Conservation (phyloP, 306 rosid genomes). For the Hippophae tibetana region DNA sequence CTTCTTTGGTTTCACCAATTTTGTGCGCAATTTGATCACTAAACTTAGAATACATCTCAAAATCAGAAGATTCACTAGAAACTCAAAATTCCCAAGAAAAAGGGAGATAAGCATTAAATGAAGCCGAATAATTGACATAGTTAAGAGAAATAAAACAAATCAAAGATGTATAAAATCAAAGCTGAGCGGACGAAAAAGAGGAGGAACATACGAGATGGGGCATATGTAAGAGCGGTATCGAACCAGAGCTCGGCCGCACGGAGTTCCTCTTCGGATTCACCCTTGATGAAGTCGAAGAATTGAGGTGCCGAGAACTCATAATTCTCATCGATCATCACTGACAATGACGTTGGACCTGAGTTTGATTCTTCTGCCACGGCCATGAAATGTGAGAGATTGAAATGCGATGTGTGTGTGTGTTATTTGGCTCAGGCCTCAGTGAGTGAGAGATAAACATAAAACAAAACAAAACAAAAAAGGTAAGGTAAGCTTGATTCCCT, state of each 20-base stretch:
- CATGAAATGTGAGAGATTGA: slow-evolving; percentile 12
- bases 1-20: neutral
- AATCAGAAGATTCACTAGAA: neutral
- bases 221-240: slow-evolving; percentile 59
- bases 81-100: neutral
- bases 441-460: neutral
- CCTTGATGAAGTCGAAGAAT: slow-evolving; percentile 57
- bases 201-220: slow-evolving; percentile 73
- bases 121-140: neutral
- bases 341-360: neutral
- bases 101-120: neutral
- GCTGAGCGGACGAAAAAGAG: neutral
- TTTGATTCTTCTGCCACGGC: slow-evolving; percentile 38
- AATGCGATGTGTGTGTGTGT: slow-evolving; percentile 4
- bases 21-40: too few relatives aligned
- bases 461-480: too few relatives aligned
- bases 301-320: slow-evolving; percentile 91
- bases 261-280: slow-evolving; percentile 46
- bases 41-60: too few relatives aligned
- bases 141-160: neutral
- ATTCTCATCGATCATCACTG: slow-evolving; percentile 46
- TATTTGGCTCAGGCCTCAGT: neutral
- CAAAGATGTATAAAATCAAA: neutral
- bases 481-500: too few relatives aligned
- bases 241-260: slow-evolving; percentile 81